phyloP scores from a whole-genome alignment of 352 stramenopile genomes.

The Globisporangium perplexum region DNA sequence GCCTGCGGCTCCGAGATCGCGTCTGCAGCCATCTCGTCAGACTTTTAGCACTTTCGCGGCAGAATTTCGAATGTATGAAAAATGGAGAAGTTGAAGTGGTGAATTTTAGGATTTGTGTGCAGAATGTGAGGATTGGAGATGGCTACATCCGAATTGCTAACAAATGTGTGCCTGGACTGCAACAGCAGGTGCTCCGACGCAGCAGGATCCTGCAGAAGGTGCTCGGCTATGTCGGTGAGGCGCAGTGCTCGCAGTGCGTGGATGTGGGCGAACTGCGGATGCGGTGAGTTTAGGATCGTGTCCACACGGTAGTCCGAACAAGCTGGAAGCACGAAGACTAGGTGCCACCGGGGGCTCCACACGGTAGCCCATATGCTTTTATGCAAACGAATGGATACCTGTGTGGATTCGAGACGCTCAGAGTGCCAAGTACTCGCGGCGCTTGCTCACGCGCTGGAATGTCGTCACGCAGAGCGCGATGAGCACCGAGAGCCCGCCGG shows the following conservation, averaged over 20 bases:
- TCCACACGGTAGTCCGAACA: too few relatives aligned
- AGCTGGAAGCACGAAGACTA: too few relatives aligned
- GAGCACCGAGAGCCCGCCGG: constrained; percentile 8
- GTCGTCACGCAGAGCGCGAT: constrained; percentile 10
- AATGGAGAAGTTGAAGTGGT: neutral
- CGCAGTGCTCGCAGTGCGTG: too few relatives aligned
- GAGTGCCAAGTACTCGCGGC: constrained; percentile 14
- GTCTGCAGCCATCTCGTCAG: neutral
- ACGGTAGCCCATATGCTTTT: too few relatives aligned
- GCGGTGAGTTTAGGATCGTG: too few relatives aligned
- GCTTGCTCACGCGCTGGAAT: constrained; percentile 15
- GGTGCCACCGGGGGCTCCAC: too few relatives aligned
- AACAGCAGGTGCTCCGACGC: too few relatives aligned
- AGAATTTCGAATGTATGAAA: neutral
- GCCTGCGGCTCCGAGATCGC: neutral
- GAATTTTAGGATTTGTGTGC: neutral
- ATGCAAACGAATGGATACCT: neutral
- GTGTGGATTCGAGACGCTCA: neutral
- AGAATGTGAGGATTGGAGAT: neutral
- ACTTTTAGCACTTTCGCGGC: neutral
- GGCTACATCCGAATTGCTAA: too few relatives aligned
- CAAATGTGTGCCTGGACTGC: too few relatives aligned
- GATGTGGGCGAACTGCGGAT: too few relatives aligned
- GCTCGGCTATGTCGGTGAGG: too few relatives aligned
- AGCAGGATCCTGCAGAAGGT: too few relatives aligned